These are phyloP conservation scores for Fraxinus latifolia DNA, from an alignment of 305 asterid genomes.

Conservation along the genomic window DNA sequence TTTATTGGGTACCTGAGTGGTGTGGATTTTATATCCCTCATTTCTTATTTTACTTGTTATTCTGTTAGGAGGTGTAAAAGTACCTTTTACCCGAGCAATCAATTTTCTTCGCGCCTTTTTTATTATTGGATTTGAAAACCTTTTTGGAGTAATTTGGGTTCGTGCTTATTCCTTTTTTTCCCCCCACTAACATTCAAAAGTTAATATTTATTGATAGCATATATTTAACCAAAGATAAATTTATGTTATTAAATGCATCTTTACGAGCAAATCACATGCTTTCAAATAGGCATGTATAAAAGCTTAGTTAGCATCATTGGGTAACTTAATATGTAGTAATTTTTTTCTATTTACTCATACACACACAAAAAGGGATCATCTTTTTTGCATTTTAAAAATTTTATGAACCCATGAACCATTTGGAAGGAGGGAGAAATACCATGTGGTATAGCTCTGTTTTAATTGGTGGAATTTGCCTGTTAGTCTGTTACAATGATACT, in stretches of 20 bases:
- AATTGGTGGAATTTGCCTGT: not conserved
- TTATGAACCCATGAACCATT: not conserved
- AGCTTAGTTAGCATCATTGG: not conserved
- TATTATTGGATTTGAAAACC: not conserved
- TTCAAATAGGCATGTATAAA: not conserved
- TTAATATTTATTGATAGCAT: not conserved
- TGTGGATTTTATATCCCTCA: not conserved
- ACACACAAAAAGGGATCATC: not conserved
- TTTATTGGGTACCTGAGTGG: not conserved
- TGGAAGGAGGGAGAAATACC: not conserved
- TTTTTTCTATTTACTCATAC: not conserved
- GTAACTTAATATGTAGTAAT: not conserved
- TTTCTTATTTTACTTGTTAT: not conserved
- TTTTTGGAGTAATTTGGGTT: not conserved
- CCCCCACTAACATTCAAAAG: not conserved
- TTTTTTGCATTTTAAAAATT: not conserved
- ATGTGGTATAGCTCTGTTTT: not conserved
- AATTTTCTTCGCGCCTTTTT: not conserved
- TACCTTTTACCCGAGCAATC: not conserved
- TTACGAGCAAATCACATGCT: not conserved
- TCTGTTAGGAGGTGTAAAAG: not conserved
- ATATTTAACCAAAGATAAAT: not conserved
- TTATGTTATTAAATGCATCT: not conserved
- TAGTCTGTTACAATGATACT: not conserved
- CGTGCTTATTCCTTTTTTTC: not conserved